phyloP scores from a whole-genome alignment of 768 basidiomycete genomes.

The Psilocybe tampanensis region DNA sequence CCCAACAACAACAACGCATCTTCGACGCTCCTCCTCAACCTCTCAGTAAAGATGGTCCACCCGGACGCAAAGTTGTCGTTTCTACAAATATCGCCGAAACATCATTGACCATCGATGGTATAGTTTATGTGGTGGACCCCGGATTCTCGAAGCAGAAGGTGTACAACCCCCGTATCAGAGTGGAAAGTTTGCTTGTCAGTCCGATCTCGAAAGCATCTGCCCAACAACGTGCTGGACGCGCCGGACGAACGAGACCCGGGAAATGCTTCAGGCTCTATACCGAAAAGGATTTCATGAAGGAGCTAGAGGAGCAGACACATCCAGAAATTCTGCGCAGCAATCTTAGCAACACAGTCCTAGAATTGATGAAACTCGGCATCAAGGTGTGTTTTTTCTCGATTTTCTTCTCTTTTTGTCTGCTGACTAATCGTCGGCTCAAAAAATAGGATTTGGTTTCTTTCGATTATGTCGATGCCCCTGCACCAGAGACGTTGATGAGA shows the following conservation, averaged over 20 bases:
- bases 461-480: constrained; percentile 91
- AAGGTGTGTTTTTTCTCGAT: constrained; percentile 48
- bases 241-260: constrained; percentile 93
- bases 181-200: constrained; percentile 90
- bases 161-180: constrained; percentile 96
- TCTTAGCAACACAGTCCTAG: constrained; percentile 89
- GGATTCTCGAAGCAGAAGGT: constrained; percentile 98
- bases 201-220: constrained; percentile 98
- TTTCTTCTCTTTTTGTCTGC: not conserved
- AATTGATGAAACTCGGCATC: constrained; percentile 92
- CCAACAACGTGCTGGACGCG: constrained; percentile 94
- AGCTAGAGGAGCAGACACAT: constrained; percentile 96
- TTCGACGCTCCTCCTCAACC: constrained; percentile 86
- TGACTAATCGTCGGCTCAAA: not conserved
- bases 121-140: constrained; percentile 98
- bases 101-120: constrained; percentile 96
- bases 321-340: constrained; percentile 96
- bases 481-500: constrained; percentile 96
- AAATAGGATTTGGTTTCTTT: constrained; percentile 79
- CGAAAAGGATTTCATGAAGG: constrained; percentile 94
- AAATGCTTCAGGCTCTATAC: constrained; percentile 98
- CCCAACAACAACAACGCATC: constrained; percentile 94
- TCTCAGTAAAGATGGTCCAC: constrained; percentile 63
- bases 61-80: constrained; percentile 91
- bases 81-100: constrained; percentile 99